A percentile compares a stretch with the other conserved stretches of the same genome.
These are phyloP conservation scores for Gamarada debralockiae DNA, from an alignment of 495 filamentous ascomycete genomes.

Conservation along the genomic window DNA sequence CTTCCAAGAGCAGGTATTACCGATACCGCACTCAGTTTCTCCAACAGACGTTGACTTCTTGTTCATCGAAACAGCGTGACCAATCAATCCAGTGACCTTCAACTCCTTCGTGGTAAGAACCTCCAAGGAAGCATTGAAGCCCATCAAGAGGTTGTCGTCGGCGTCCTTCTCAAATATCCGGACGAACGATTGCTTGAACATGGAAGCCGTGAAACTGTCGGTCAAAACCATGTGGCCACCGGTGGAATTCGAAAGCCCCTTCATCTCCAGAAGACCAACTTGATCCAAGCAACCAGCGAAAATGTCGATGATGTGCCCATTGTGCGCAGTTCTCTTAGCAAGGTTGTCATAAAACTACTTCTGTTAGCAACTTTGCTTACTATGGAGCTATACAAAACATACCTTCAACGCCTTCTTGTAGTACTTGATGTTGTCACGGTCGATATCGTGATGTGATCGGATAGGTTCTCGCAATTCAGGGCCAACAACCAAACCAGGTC, in stretches of 20 bases:
- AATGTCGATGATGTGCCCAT: constrained; percentile 95
- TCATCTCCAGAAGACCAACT: constrained; percentile 98
- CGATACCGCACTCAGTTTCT: constrained; percentile 97
- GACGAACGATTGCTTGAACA: constrained; percentile 99
- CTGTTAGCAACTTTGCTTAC: not conserved
- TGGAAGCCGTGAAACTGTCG: constrained; percentile 97
- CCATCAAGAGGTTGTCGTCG: constrained; percentile 93
- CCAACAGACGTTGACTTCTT: constrained; percentile 98
- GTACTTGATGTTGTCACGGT: constrained; percentile 98
- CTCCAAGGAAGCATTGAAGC: constrained; percentile 96
- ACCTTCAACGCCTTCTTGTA: constrained; percentile 99
- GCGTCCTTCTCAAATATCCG: constrained; percentile 96
- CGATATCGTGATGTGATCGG: constrained; percentile 98
- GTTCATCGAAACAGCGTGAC: constrained; percentile 92
- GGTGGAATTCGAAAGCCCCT: constrained; percentile 92
- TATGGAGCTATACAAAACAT: constrained; percentile 16
- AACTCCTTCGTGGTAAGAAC: constrained; percentile 97
- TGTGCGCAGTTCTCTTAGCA: constrained; percentile 94
- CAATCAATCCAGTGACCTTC: constrained; percentile 97
- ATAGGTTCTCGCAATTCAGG: constrained; percentile 97
- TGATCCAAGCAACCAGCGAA: constrained; percentile 98
- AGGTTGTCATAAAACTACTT: constrained; percentile 87
- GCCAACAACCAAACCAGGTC: constrained; percentile 93
- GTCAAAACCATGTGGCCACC: constrained; percentile 98
- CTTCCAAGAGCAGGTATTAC: constrained; percentile 99